Evolutionary conservation across 345 rosid genomes (phyloP).

Genomic region (Eutrema japonicum): DNA sequence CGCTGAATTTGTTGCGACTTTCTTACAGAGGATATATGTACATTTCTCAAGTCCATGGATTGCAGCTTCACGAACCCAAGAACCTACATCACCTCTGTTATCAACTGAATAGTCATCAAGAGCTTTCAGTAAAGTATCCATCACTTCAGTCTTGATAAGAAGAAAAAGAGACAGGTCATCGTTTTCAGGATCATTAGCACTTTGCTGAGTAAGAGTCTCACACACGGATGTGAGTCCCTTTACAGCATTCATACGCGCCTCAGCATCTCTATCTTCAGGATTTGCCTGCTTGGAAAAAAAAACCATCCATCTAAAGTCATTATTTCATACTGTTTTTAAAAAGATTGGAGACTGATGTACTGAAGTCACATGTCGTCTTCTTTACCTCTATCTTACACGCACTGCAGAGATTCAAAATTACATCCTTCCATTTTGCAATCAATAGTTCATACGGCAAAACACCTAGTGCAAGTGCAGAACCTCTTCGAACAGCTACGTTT

Average conservation of each 20-base stretch:
- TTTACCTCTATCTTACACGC: constrained; percentile 82
- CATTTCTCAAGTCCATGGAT: constrained; percentile 88
- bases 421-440: constrained; percentile 66
- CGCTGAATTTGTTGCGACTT: constrained; percentile 37
- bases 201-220: constrained; percentile 67
- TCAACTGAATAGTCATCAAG: constrained; percentile 94
- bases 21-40: constrained; percentile 70
- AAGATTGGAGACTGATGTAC: not conserved
- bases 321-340: constrained; percentile 13
- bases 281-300: constrained; percentile 57
- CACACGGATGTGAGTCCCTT: constrained; percentile 86
- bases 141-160: constrained; percentile 80
- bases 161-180: constrained; percentile 55
- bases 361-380: constrained; percentile 23
- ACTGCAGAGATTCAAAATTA: constrained; percentile 69
- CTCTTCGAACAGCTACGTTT: constrained; percentile 91
- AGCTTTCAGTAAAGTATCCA: constrained; percentile 77
- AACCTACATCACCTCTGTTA: constrained; percentile 97
- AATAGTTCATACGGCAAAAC: constrained; percentile 74
- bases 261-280: constrained; percentile 93
- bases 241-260: constrained; percentile 93
- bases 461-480: constrained; percentile 86
- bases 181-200: constrained; percentile 42
- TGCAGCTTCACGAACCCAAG: constrained; percentile 99
- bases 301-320: constrained; percentile 32